Percentiles rank a stretch among this genome's conserved stretches.
Evolutionary conservation across 352 stramenopile species (phyloP).

Genomic region (Globisporangium carolinianum): DNA sequence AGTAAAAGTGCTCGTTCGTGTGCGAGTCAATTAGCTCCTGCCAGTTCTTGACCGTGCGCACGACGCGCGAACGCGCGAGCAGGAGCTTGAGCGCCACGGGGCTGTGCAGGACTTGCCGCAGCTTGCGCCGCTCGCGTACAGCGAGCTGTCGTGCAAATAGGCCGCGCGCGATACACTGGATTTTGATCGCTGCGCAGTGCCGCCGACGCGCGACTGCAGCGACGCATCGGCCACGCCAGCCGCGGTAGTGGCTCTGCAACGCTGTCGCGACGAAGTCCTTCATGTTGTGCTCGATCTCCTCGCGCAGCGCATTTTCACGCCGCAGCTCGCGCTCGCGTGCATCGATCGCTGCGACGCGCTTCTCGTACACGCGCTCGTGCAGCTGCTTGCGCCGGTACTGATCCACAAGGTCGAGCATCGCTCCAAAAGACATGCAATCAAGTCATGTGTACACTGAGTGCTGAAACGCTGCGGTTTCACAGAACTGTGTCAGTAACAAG

Average conservation of each 20-base stretch:
- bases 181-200: constrained; percentile 43
- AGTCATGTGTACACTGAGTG: no score
- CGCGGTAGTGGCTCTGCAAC: constrained; percentile 55
- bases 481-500: no score
- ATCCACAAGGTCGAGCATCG: constrained; percentile 42
- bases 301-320: constrained; percentile 51
- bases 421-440: background rate
- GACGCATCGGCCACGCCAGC: constrained; percentile 45
- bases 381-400: constrained; percentile 44
- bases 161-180: constrained; percentile 51
- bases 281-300: constrained; percentile 72
- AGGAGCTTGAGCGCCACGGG: constrained; percentile 58
- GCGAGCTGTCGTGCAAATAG: constrained; percentile 38
- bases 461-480: no score
- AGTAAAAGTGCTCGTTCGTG: constrained; percentile 85
- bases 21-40: constrained; percentile 73
- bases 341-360: constrained; percentile 37
- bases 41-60: constrained; percentile 61
- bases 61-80: constrained; percentile 53
- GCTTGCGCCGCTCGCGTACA: constrained; percentile 35
- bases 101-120: constrained; percentile 59
- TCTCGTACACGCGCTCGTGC: constrained; percentile 47
- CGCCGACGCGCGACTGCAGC: constrained; percentile 22
- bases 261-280: constrained; percentile 66
- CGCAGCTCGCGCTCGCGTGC: constrained; percentile 34